These are phyloP conservation scores for Phytopythium vexans DNA, from an alignment of 352 stramenopile species.

Conservation along the genomic window DNA sequence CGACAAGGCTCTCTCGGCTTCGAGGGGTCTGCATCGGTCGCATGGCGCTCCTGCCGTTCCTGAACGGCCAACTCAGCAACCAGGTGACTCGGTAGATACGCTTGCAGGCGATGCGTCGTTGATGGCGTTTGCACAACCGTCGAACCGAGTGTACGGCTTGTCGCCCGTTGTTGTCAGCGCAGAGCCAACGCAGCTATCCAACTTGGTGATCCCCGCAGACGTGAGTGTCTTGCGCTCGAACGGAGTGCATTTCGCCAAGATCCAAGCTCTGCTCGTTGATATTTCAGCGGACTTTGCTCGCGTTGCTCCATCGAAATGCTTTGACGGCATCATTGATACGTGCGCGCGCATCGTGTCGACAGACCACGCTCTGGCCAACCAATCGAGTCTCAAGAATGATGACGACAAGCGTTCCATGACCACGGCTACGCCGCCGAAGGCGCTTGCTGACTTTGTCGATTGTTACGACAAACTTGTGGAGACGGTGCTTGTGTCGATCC, in stretches of 20 bases:
- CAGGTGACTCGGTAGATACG: constrained; percentile 26
- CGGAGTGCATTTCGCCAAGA: constrained; percentile 25
- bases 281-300: constrained; percentile 26
- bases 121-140: constrained; percentile 51
- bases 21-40: constrained; percentile 22
- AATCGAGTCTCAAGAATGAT: too few species aligned
- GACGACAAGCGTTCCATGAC: too few species aligned
- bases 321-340: constrained; percentile 27
- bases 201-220: constrained; percentile 19
- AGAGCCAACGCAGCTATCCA: not conserved
- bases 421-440: too few species aligned
- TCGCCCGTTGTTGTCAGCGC: constrained; percentile 31
- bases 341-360: constrained; percentile 16
- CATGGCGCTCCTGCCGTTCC: constrained; percentile 62
- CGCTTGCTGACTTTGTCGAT: constrained; percentile 36
- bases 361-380: too few species aligned
- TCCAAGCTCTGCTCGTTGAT: constrained; percentile 19
- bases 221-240: constrained; percentile 30
- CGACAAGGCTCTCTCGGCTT: constrained; percentile 20
- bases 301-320: constrained; percentile 25
- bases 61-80: constrained; percentile 29
- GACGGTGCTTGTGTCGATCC: constrained; percentile 75
- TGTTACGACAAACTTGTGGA: constrained; percentile 71
- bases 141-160: constrained; percentile 62
- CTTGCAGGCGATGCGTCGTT: constrained; percentile 38